These are phyloP conservation scores for Pleodorina starrii DNA, from an alignment of 139 green algal species.

Conservation along the genomic window DNA sequence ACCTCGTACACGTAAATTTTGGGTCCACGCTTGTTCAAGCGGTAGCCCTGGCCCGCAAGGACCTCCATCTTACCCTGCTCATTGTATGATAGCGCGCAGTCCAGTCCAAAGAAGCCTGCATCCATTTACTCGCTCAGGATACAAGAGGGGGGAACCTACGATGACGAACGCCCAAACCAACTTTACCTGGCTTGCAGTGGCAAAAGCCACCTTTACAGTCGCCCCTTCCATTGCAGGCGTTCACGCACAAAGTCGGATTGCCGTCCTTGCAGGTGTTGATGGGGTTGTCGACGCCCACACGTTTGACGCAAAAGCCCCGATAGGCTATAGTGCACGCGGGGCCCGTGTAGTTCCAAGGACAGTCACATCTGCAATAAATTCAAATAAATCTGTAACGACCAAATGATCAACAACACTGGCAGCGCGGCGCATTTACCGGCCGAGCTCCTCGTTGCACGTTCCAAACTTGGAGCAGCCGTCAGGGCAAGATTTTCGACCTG, in stretches of 20 bases:
- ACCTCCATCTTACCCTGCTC: slow-evolving; percentile 22
- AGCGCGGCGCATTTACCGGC: slow-evolving; percentile 10
- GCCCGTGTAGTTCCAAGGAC: slow-evolving; percentile 60
- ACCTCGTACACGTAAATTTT: slow-evolving; percentile 61
- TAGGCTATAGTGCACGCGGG: neutral
- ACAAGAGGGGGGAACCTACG: no score
- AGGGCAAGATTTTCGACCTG: neutral
- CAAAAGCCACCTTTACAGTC: slow-evolving; percentile 54
- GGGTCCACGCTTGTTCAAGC: slow-evolving; percentile 42
- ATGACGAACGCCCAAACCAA: no score
- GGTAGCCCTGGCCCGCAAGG: slow-evolving; percentile 50
- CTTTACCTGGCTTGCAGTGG: slow-evolving; percentile 53
- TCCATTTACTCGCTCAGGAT: no score
- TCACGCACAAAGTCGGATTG: slow-evolving; percentile 42
- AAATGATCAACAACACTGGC: neutral
- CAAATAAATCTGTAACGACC: neutral
- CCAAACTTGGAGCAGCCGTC: slow-evolving; percentile 38
- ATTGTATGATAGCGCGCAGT: slow-evolving; percentile 59
- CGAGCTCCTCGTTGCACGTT: slow-evolving; percentile 41
- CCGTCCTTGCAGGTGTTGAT: slow-evolving; percentile 57
- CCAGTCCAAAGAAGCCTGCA: slow-evolving; percentile 57
- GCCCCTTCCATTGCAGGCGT: slow-evolving; percentile 53
- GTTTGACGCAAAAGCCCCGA: slow-evolving; percentile 55
- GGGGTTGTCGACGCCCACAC: slow-evolving; percentile 49
- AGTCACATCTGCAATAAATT: slow-evolving; percentile 52